These are phyloP conservation scores for Reutealis trisperma DNA, from an alignment of 345 rosid species.

Conservation along the genomic window DNA sequence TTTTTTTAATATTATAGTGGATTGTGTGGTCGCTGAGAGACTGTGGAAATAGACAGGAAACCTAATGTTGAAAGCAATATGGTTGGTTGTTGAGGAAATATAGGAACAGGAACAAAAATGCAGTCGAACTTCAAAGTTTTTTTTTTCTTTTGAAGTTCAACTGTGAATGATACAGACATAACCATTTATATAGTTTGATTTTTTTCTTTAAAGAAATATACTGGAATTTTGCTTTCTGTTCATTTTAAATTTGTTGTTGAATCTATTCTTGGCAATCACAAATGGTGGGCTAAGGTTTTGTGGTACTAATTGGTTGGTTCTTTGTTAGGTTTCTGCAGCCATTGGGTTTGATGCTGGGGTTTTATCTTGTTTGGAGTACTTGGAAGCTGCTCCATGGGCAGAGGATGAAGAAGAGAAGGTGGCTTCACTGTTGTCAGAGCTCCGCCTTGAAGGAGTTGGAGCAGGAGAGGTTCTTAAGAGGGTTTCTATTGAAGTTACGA, in stretches of 20 bases:
- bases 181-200: not conserved
- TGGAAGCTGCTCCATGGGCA: conserved; percentile 99
- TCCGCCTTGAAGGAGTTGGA: conserved; percentile 86
- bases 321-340: conserved; percentile 82
- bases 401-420: conserved; percentile 97
- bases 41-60: conserved; percentile 9
- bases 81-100: conserved; percentile 3
- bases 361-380: conserved; percentile 86
- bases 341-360: conserved; percentile 98
- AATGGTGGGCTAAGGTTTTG: conserved; percentile 1
- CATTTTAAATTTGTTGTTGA: not conserved
- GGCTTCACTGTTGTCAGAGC: conserved; percentile 77
- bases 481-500: conserved; percentile 68
- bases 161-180: not conserved
- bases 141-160: not conserved
- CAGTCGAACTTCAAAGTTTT: not conserved
- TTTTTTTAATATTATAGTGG: not conserved
- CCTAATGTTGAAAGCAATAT: not conserved
- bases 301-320: conserved; percentile 22
- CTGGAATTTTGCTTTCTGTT: not conserved
- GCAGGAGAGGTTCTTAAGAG: conserved; percentile 94
- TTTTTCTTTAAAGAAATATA: not conserved
- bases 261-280: not conserved
- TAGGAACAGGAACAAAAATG: not conserved
- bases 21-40: conserved; percentile 10